Conservation (phyloP, 805 yeast genomes). For the Diddensiella transvaalensis region DNA sequence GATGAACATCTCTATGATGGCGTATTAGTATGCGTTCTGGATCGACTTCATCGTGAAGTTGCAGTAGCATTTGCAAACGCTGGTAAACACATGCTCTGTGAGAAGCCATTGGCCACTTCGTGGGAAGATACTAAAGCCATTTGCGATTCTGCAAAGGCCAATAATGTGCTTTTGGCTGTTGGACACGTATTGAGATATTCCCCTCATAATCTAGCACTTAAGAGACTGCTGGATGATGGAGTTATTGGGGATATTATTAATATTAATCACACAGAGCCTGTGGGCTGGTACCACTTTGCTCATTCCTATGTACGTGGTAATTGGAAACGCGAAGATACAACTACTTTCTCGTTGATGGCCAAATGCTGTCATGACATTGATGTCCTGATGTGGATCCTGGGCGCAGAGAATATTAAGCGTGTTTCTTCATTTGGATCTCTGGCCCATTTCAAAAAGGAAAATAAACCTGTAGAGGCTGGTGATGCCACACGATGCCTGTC, state of each 20-base stretch:
- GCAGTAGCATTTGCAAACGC: conserved; percentile 27
- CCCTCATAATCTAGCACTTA: conserved; percentile 26
- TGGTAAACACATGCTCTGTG: conserved; percentile 26
- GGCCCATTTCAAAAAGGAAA: conserved; percentile 21
- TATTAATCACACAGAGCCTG: conserved; percentile 30
- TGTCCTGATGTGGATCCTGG: conserved; percentile 27
- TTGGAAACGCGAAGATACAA: conserved; percentile 23
- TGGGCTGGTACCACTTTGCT: conserved; percentile 29
- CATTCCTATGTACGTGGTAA: conserved; percentile 30
- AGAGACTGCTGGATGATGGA: conserved; percentile 23
- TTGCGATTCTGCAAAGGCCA: conserved; percentile 21
- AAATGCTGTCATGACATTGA: conserved; percentile 30
- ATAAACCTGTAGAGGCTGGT: conserved; percentile 24
- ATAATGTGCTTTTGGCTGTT: conserved; percentile 25
- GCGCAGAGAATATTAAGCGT: conserved; percentile 21
- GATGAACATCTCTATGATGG: conserved; percentile 23
- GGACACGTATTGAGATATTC: conserved; percentile 30
- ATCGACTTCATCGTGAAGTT: conserved; percentile 26
- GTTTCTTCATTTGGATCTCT: conserved; percentile 26
- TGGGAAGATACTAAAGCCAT: conserved; percentile 26
- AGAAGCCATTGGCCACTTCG: conserved; percentile 27
- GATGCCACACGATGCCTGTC: conserved; percentile 22
- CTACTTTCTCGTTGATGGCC: conserved; percentile 29
- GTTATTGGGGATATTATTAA: conserved; percentile 25
- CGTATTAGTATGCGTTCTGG: conserved; percentile 25